These are phyloP conservation scores for Hypoxylon sp. DNA, from an alignment of 2,329 filamentous ascomycete genomes.

Conservation along the genomic window DNA sequence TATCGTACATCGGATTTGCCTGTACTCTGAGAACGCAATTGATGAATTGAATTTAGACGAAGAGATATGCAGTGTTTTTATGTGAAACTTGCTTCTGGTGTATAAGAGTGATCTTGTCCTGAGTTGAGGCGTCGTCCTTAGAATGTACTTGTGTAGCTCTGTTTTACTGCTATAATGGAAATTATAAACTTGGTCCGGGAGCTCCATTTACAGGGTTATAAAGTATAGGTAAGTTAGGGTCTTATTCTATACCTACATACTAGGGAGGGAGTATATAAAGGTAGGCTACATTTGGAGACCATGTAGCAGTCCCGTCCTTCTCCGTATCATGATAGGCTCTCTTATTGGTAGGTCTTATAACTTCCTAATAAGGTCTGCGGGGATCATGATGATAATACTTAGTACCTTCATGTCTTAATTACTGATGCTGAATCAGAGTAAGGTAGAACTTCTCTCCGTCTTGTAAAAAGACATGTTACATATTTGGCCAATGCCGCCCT, in stretches of 20 bases:
- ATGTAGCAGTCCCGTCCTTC: neutral
- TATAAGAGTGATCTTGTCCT: neutral
- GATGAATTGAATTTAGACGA: conserved; percentile 47
- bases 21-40: conserved; percentile 53
- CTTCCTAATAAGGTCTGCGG: neutral
- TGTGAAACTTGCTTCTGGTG: conserved; percentile 9
- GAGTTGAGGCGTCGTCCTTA: neutral
- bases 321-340: neutral
- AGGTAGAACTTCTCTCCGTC: neutral
- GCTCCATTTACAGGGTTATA: neutral
- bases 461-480: too few relatives aligned
- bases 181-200: neutral
- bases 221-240: neutral
- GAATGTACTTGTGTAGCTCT: neutral
- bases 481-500: too few relatives aligned
- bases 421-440: neutral
- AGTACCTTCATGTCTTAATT: neutral
- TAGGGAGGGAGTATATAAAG: neutral
- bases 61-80: conserved; percentile 38
- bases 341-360: neutral
- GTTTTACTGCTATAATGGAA: neutral
- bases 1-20: conserved; percentile 50
- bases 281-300: neutral
- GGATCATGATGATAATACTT: neutral
- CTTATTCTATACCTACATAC: neutral